Base-by-base conservation (phyloP, 176 grass and related monocot genomes). In the Oryza rufipogon region DNA sequence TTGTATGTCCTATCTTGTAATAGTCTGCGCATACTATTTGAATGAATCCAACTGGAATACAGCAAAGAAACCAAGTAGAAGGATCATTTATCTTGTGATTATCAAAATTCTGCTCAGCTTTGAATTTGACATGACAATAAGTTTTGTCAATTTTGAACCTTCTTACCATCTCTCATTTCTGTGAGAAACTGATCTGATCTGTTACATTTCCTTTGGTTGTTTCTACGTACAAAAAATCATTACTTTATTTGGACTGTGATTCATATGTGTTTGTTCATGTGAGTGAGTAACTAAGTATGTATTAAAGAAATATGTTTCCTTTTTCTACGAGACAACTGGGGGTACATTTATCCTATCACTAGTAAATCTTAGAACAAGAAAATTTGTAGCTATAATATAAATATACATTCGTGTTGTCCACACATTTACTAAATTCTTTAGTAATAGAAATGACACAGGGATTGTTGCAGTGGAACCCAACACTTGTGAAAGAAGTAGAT, bases 371-470 rank as follows among this genome's bases (percentile, higher is more conserved):
- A 26, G 28, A 65, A 52, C 11, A 38, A 36, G 66, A 67, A 25
- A 80, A n/a, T 67, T 80, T 86, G 11, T 56, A 28, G 17, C 12
- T 83, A 48, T 39, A 74, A 34, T 83, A 20, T 47, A 44, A 30
- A 47, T 49, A 22, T 34, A 58, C 8, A 84, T 64, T 74, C 74
- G 19, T 42, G 22, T 14, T 41, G 6, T 64, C 75, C 10, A 64
- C 22, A 76, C 60, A 23, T 61, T 75, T 44, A 90, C 89, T 87
- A 75, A 75, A 51, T 84, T 90, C 20, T 91, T 90, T 46, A 41
- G 1, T 75, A 76, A 89, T 48, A 97, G 95, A 87, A 79, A 97
- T 91, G 77, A 79, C 90, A 14, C 33, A 46, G 73, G 39, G 72
- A 77, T 81, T 92, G 83, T 66, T 94, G 63, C 41, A 79, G n/a